phyloP scores from a whole-genome alignment of 108 stramenopile species.

The Skeletonema marinoi region DNA sequence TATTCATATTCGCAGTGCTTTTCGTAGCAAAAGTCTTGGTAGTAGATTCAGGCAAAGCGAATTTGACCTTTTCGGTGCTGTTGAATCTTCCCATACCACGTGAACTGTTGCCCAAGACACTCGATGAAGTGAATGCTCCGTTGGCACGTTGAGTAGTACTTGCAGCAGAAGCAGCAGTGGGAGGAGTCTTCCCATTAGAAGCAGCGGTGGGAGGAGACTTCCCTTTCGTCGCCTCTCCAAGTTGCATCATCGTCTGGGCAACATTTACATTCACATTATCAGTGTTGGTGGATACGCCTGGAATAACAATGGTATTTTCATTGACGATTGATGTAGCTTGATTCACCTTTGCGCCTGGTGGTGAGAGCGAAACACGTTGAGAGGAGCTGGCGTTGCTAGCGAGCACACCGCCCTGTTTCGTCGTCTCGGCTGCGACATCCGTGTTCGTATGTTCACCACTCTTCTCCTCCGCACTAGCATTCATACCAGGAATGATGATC shows the following conservation, averaged over 20 bases:
- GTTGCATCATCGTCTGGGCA: not conserved
- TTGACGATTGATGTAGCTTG: not conserved
- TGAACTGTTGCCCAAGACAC: not conserved
- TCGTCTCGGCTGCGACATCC: not conserved
- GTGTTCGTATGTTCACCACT: not conserved
- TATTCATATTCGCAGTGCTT: conserved; percentile 1
- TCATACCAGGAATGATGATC: conserved; percentile 5
- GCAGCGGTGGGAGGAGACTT: not conserved
- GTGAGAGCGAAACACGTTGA: not conserved
- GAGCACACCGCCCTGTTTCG: not conserved
- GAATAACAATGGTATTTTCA: conserved; percentile 39
- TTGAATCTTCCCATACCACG: conserved; percentile 16
- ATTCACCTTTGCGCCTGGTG: not conserved
- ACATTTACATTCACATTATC: not conserved
- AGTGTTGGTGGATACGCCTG: conserved; percentile 12
- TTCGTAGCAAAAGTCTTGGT: not conserved
- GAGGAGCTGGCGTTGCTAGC: not conserved
- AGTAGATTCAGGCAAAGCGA: not conserved
- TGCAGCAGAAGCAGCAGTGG: not conserved
- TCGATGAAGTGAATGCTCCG: conserved; percentile 3
- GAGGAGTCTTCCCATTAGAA: too few relatives aligned
- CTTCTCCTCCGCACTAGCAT: not conserved
- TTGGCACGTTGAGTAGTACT: not conserved
- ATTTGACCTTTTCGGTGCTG: conserved; percentile 21
- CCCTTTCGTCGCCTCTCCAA: not conserved